Evolutionary conservation across 495 filamentous ascomycete genomes (phyloP), one percentile per base, ranked within the genome.

Genomic region (Patellaria atrata): DNA sequence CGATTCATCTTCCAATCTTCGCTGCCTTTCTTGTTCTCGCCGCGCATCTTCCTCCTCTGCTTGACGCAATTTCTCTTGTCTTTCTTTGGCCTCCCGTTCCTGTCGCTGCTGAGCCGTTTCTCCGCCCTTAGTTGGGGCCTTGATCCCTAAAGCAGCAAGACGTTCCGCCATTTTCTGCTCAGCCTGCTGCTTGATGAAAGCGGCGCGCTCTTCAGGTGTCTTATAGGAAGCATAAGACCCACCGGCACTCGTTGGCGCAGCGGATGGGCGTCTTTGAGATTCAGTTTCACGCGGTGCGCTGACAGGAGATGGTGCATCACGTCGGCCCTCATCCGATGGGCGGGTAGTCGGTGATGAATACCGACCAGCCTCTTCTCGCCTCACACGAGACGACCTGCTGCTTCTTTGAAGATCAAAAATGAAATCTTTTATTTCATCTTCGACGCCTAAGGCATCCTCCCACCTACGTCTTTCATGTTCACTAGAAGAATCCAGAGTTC

Each of bases 121-220:
- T 40, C 72, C 79, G 2, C 71, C 60, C 30, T 71, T 73, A 17
- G 44, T 56, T 19, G 80, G 73, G 18, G 85, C 71, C 50, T 84
- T 89, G 45, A 99, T 70, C 12, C 89, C 89, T 36, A 94, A 70
- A 29, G 87, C 89, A 27, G 91, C 91, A 43, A 99, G 73, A 31
- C 89, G 74, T 55, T 96, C 91, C n/a, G 87, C 85, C 79, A 99
- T 94, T 28, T 86, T 79, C 52, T 84, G 82, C 56, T 96, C 85
- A 9, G 91, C 91, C 53, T 93, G 86, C 54, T 94, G 84, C 53
- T 89, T 89, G 44, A 94, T 92, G 54, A 85, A 94, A 4, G 91
- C 83, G 17, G 91, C 86, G 25, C 91, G 72, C 42, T 96, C 87
- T 51, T 94, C 85, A 3, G 85, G 75, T 1, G 86, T 91, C 50